These are phyloP conservation scores for Penicillium sp. DNA, from an alignment of 2,329 filamentous ascomycete genomes.

Conservation along the genomic window DNA sequence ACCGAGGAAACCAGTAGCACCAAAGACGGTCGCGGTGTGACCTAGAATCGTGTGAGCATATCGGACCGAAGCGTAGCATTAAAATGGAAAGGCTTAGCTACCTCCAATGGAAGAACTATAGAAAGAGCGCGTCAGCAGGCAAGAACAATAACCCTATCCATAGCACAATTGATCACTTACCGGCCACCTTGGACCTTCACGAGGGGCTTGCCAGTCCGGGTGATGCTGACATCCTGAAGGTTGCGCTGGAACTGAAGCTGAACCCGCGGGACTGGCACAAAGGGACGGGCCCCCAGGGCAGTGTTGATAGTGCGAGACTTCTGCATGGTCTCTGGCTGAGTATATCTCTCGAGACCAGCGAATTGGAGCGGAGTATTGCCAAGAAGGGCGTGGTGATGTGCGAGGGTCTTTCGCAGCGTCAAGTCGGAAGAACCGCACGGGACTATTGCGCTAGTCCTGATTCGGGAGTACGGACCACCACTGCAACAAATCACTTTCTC, in stretches of 20 bases:
- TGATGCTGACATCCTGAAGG: slow-evolving; percentile 84
- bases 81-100: slow-evolving; percentile 45
- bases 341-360: slow-evolving; percentile 29
- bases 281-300: slow-evolving; percentile 41
- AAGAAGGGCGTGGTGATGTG: slow-evolving; percentile 27
- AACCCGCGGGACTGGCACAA: slow-evolving; percentile 38
- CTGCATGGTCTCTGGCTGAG: slow-evolving; percentile 45
- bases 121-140: slow-evolving; percentile 24
- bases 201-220: slow-evolving; percentile 93
- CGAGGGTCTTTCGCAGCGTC: slow-evolving; percentile 32
- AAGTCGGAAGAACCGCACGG: slow-evolving; percentile 31
- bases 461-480: slow-evolving; percentile 26
- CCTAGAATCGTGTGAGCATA: slow-evolving; percentile 55
- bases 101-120: slow-evolving; percentile 80
- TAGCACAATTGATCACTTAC: slow-evolving; percentile 52
- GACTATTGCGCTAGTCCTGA: slow-evolving; percentile 35
- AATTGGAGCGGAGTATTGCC: slow-evolving; percentile 28
- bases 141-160: background rate
- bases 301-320: slow-evolving; percentile 47
- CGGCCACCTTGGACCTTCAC: slow-evolving; percentile 85
- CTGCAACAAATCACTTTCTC: background rate
- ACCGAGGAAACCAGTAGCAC: slow-evolving; percentile 91
- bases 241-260: slow-evolving; percentile 47
- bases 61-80: slow-evolving; percentile 16
- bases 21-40: slow-evolving; percentile 96